A percentile compares a stretch with the other conserved stretches of the same genome.
phyloP scores from a whole-genome alignment of 164 flowering plant genomes.

The Stephania yunnanensis region DNA sequence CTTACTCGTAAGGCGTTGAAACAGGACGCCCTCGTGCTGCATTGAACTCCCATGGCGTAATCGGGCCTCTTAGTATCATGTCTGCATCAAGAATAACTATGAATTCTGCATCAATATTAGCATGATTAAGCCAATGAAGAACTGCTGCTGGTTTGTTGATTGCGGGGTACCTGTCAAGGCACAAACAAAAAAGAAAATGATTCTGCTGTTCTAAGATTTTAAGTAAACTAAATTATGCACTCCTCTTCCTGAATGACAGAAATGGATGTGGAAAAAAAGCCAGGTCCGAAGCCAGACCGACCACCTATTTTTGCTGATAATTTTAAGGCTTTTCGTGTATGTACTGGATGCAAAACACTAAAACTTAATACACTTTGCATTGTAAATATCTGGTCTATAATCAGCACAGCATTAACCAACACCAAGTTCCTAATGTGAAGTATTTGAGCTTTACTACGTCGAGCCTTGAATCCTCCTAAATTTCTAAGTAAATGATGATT shows the following conservation, averaged over 20 bases:
- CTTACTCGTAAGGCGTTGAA: slow-evolving; percentile 97
- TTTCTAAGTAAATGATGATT: not conserved
- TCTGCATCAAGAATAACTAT: slow-evolving; percentile 95
- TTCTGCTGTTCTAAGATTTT: too few relatives aligned
- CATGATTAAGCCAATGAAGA: slow-evolving; percentile 96
- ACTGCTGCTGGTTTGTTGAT: slow-evolving; percentile 97
- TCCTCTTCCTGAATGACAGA: too few relatives aligned
- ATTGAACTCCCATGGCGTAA: slow-evolving; percentile 97
- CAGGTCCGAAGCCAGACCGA: too few relatives aligned
- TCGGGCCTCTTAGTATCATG: slow-evolving; percentile 89
- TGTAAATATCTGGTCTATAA: not conserved
- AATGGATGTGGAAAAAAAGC: too few relatives aligned
- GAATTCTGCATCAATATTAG: slow-evolving; percentile 75
- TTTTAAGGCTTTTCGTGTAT: not conserved
- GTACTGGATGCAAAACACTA: not conserved
- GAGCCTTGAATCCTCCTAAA: not conserved
- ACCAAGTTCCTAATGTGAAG: not conserved
- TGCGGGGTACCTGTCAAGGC: slow-evolving; percentile 84
- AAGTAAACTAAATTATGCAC: too few relatives aligned
- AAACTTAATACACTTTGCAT: not conserved
- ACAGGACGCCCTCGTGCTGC: slow-evolving; percentile 88
- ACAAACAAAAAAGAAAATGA: slow-evolving; percentile 3
- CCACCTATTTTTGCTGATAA: not conserved
- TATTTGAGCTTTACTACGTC: not conserved
- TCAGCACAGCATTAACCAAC: not conserved